Base-by-base conservation (phyloP, 164 flowering plant species). In the Berberis vulgaris region DNA sequence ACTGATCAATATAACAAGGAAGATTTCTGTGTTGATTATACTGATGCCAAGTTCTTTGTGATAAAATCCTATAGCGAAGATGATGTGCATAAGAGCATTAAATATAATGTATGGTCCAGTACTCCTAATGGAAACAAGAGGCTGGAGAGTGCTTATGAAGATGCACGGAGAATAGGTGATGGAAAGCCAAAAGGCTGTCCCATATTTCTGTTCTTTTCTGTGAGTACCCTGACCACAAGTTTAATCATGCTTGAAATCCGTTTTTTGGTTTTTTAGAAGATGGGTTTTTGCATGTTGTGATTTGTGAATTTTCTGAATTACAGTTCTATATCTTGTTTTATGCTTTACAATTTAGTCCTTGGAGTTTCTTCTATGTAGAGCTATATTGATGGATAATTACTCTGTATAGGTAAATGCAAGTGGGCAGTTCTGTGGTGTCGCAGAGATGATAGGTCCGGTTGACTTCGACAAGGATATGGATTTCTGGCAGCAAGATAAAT, bases 401-500 rank as follows among this genome's bases (percentile, higher is more conserved):
- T 40, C 6, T 49, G 5, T 74, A 54, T 82, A 92, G 96, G 96
- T 89, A 12, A 92, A 93, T 81, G 94, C 95, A 46, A 93, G 98
- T 73, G 97, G 98, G 40, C 93, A 86, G 71, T 90, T 86, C 73
- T 88, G 96, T 79, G 98, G 98, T 56, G 88, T 90, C 67, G 97
- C 98, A 1, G 97, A 93, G 82, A 92, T 92, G 96, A 71, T 67
- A 71, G 93, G 96, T 47, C 82, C 86, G 3, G 93, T 92, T 56
- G 86, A 89, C 60, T 89, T 89, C 64, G 66, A 79, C 45, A 85
- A 76, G 61, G 91, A 92, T 64, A 88, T 88, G 96, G 87, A 89
- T 63, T 89, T 89, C 64, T 92, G 98, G 97, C 96, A 89, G 82
- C 98, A 88, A 78, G 96, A 92, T 66, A 89, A 89, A 74, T 92